Percentiles rank a stretch among this genome's conserved stretches.
phyloP scores from a whole-genome alignment of 2,329 filamentous ascomycete species.

The Oidium heveae region DNA sequence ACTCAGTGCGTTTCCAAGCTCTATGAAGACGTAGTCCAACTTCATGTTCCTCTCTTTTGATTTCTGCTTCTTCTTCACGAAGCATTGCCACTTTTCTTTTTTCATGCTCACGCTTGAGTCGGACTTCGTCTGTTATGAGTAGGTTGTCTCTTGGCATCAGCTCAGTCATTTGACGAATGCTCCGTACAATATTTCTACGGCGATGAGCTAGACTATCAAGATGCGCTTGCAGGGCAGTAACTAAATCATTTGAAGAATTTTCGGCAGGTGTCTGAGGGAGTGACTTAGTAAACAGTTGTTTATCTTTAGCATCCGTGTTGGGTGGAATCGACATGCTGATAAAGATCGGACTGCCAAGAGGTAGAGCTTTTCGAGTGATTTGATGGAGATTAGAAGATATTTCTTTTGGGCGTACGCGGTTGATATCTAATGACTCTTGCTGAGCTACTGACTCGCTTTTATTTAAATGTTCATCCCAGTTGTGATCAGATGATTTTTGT shows the following conservation, averaged over 20 bases:
- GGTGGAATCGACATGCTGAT: slow-evolving; percentile 9
- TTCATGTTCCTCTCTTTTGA: slow-evolving; percentile 55
- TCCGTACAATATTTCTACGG: slow-evolving; percentile 42
- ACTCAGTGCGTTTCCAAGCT: slow-evolving; percentile 50
- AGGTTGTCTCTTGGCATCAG: slow-evolving; percentile 49
- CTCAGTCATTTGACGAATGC: slow-evolving; percentile 54
- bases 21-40: slow-evolving; percentile 49
- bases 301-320: slow-evolving; percentile 4
- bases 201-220: slow-evolving; percentile 40
- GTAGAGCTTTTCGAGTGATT: slow-evolving; percentile 10
- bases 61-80: slow-evolving; percentile 41
- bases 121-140: slow-evolving; percentile 37
- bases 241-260: slow-evolving; percentile 31
- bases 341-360: slow-evolving; percentile 8
- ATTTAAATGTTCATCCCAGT: neutral
- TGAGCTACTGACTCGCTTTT: neutral
- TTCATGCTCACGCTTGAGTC: slow-evolving; percentile 28
- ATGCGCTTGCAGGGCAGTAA: slow-evolving; percentile 39
- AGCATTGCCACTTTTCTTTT: slow-evolving; percentile 41
- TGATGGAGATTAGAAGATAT: neutral
- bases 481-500: too few relatives aligned
- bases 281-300: slow-evolving; percentile 21
- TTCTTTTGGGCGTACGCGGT: slow-evolving; percentile 10
- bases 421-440: slow-evolving; percentile 8
- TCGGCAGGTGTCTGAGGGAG: slow-evolving; percentile 36